These are phyloP conservation scores for Monosporascus sp. DNA, from an alignment of 2,329 filamentous ascomycete species.

Conservation along the genomic window DNA sequence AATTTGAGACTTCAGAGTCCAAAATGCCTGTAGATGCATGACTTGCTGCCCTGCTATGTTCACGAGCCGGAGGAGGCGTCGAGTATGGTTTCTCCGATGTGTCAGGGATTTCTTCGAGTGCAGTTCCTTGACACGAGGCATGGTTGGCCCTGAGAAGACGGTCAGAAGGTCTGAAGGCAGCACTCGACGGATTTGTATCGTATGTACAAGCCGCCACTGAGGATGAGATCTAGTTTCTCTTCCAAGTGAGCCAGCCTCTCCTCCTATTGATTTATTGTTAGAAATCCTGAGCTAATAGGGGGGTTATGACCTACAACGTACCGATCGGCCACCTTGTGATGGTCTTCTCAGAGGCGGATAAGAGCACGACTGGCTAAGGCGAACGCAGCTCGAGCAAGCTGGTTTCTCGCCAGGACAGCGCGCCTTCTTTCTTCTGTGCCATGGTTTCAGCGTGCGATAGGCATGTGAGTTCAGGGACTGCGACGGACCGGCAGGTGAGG, in stretches of 20 bases:
- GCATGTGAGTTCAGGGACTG: not conserved
- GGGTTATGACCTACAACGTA: slow-evolving; percentile 22
- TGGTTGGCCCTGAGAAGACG: slow-evolving; percentile 24
- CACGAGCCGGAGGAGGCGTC: slow-evolving; percentile 19
- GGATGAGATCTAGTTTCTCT: slow-evolving; percentile 45
- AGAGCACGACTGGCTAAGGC: slow-evolving; percentile 42
- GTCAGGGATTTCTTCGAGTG: slow-evolving; percentile 25
- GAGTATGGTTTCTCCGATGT: slow-evolving; percentile 31
- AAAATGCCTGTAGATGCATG: slow-evolving; percentile 21
- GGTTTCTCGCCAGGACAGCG: slow-evolving; percentile 48
- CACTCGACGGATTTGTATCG: slow-evolving; percentile 6
- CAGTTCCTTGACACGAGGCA: slow-evolving; percentile 20
- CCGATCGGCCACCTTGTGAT: slow-evolving; percentile 37
- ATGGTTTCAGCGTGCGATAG: slow-evolving; percentile 5
- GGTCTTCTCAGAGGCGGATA: slow-evolving; percentile 34
- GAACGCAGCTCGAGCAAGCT: slow-evolving; percentile 44
- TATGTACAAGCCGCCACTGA: slow-evolving; percentile 35
- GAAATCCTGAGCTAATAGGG: not conserved
- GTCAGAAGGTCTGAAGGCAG: slow-evolving; percentile 22
- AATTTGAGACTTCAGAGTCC: slow-evolving; percentile 21
- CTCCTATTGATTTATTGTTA: slow-evolving; percentile 29
- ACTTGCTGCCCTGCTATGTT: slow-evolving; percentile 16
- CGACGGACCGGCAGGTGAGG: slow-evolving; percentile 41
- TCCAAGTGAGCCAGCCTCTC: slow-evolving; percentile 46
- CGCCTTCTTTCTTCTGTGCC: slow-evolving; percentile 41